Evolutionary conservation across 2,329 filamentous ascomycete species (phyloP), one percentile per base, ranked within the genome.

Genomic region (Ceratocystis albifundus): DNA sequence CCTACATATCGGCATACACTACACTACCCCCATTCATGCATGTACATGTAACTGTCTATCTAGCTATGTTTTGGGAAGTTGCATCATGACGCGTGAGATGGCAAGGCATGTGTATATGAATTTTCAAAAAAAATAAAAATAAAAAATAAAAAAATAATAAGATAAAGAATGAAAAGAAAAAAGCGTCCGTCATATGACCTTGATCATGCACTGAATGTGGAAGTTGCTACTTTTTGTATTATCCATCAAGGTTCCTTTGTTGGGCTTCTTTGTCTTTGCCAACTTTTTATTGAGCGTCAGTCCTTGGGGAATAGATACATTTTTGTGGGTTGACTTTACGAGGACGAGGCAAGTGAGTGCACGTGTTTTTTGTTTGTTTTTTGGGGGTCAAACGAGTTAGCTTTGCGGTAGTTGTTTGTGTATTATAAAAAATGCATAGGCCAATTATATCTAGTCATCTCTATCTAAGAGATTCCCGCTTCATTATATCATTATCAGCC

Each of bases 401-500:
- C 32, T 2, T 36, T 36, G 32, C 32, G 2, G 12, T 36, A 10
- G 32, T 36, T n/a, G n/a, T n/a, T n/a, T 12, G 32, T 36, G 32
- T 36, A 36, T 10, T 36, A 8, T 12, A 12, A 36, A 10, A 10
- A 36, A 12, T 36, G 12, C 32, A 36, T 10, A 3, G 32, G 32
- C 12, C 32, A 36, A 36, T 36, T 36, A 36, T 36, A 36, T 36
- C 32, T 36, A 36, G 32, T 3, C 10, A 36, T 32, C 30, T 32
- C 30, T 32, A 32, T 5, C 30, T 32, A 32, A 32, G 30, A 17
- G 25, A 57, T 57, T 57, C 17, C 53, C 32, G 17, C 12, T 59
- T 59, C 12, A 59, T 30, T 30, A 59, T 36, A 30, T 59, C 53
- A 59, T 32, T 20, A 59, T 59, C 25, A 32, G 28, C 53, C 53